Conservation (phyloP, 805 yeast genomes). For the Cyberlindnera meyerae region DNA sequence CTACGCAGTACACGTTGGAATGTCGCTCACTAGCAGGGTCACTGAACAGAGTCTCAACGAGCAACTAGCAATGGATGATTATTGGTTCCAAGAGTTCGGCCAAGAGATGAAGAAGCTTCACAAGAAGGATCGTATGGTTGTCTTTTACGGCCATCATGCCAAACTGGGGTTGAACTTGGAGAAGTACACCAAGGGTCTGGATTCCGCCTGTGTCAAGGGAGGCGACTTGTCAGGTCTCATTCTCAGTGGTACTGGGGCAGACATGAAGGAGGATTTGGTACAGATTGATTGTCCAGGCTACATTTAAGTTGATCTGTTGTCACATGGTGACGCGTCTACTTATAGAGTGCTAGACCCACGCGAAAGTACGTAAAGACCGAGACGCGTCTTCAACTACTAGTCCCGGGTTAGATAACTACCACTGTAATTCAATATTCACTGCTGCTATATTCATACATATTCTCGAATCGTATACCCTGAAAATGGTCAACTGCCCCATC, state of each 20-base stretch:
- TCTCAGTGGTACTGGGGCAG: slow-evolving; percentile 12
- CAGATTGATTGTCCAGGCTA: slow-evolving; percentile 15
- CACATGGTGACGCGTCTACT: no score
- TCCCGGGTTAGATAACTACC: no score
- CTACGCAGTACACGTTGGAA: slow-evolving; percentile 19
- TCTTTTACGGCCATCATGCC: slow-evolving; percentile 89
- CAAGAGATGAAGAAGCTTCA: slow-evolving; percentile 17
- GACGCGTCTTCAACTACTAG: no score
- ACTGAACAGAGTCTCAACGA: slow-evolving; percentile 46
- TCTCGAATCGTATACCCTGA: no score
- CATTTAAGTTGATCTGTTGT: not conserved
- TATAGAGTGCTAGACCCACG: no score
- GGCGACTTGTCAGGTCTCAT: slow-evolving; percentile 57
- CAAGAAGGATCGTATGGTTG: slow-evolving; percentile 33
- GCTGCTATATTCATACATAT: no score
- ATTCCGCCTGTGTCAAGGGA: slow-evolving; percentile 78
- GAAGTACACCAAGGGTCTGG: slow-evolving; percentile 73
- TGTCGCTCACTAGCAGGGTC: slow-evolving; percentile 26
- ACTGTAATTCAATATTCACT: no score
- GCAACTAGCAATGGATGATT: slow-evolving; percentile 64
- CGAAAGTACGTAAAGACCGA: no score
- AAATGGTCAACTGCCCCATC: slow-evolving; percentile 26
- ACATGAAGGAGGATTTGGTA: slow-evolving; percentile 5
- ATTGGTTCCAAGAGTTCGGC: slow-evolving; percentile 42
- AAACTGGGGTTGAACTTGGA: slow-evolving; percentile 62